Evolutionary conservation across 768 basidiomycete species (phyloP), one percentile per base, ranked within the genome.

Genomic region (Kockovaella imperatae): DNA sequence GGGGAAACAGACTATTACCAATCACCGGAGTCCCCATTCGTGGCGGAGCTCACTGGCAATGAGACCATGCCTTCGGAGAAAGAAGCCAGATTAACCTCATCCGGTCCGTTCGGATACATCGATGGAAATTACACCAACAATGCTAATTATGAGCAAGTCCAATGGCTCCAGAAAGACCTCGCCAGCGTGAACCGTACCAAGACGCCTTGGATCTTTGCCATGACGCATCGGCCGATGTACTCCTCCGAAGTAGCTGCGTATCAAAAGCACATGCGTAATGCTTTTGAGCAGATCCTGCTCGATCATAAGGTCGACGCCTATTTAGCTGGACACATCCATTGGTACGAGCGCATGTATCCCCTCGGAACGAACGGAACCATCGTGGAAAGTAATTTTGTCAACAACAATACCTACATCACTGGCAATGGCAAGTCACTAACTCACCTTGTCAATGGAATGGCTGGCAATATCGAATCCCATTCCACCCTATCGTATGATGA

Each of bases 171-270:
- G 35, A 40, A 41, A n/a, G 66, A 68, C 39, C 50, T 68, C 14
- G 49, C 50, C 7, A 17, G 36, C 0, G 60, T 68, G 34, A 52
- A 68, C 53, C 44, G 66, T 8, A 29, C 35, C 17, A 52, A 50
- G 35, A 65, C 63, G 1, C 62, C 62, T 8, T 65, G 60, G 62
- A 53, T 67, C 20, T 26, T 67, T 30, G 64, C 53, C 5, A 36
- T 44, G 26, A 17, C 50, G 3, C 64, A 67, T 42, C 50, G 56
- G 23, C 57, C 57, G 17, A 53, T 52, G 56, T 56, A 52, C 42
- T 35, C 18, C 18, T 36, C 42, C 31, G 45, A 45, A 25, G 31
- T 30, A 11, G 17, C 49, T 20, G 35, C 18, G 23, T 43, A 36
- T 26, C 48, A 50, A 34, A 25, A 23, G 30, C 15, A 40, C 35